Conservation (phyloP, 192 early-diverging fungal species). For the Geranomyces michiganensis region DNA sequence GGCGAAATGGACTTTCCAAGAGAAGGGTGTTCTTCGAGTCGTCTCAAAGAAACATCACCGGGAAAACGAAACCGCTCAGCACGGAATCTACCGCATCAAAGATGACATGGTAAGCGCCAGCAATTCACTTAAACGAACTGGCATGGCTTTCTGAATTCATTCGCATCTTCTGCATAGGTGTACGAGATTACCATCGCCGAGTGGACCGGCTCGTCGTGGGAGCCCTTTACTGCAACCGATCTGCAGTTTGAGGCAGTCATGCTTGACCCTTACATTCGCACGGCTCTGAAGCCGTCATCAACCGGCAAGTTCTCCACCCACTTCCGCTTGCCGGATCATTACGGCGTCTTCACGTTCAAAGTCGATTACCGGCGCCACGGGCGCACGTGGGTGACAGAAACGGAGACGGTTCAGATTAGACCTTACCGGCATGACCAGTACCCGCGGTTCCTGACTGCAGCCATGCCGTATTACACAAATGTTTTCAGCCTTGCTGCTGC, state of each 20-base stretch:
- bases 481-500: slow-evolving; percentile 80
- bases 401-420: slow-evolving; percentile 80
- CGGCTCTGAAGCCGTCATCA: slow-evolving; percentile 53
- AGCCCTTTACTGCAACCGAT: slow-evolving; percentile 76
- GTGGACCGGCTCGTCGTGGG: slow-evolving; percentile 78
- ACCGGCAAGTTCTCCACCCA: slow-evolving; percentile 45
- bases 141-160: too few relatives aligned
- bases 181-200: slow-evolving; percentile 82
- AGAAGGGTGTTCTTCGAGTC: slow-evolving; percentile 85
- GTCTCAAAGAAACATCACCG: slow-evolving; percentile 66
- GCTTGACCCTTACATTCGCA: slow-evolving; percentile 94
- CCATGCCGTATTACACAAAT: slow-evolving; percentile 94
- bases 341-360: slow-evolving; percentile 96
- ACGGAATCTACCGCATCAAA: slow-evolving; percentile 87
- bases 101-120: slow-evolving; percentile 75
- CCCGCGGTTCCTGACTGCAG: slow-evolving; percentile 85
- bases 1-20: slow-evolving; percentile 88
- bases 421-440: slow-evolving; percentile 97
- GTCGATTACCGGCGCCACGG: slow-evolving; percentile 91
- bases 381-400: slow-evolving; percentile 69
- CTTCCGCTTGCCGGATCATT: slow-evolving; percentile 86
- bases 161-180: slow-evolving; percentile 51
- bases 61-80: slow-evolving; percentile 63
- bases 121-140: not conserved
- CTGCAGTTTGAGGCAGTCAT: slow-evolving; percentile 93